Evolutionary conservation across 768 basidiomycete genomes (phyloP).

Genomic region (Boletus edulis): DNA sequence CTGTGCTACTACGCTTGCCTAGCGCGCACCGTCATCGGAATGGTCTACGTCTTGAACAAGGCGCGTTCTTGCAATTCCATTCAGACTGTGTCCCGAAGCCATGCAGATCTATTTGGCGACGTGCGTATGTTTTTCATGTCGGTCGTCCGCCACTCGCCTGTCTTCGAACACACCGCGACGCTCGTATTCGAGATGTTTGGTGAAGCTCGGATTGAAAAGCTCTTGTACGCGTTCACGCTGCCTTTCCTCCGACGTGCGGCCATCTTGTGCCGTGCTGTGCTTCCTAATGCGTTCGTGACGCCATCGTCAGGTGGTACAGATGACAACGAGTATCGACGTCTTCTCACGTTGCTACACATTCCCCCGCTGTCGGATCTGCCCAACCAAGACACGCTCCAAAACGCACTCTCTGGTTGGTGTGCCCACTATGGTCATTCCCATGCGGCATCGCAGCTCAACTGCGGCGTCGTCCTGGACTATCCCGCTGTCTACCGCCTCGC

Average conservation of each 20-base stretch:
- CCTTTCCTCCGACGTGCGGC: conserved; percentile 90
- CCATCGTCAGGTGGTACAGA: conserved; percentile 40
- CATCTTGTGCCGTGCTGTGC: conserved; percentile 76
- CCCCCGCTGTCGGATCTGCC: conserved; percentile 78
- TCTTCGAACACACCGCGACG: conserved; percentile 83
- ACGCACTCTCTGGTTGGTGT: conserved; percentile 87
- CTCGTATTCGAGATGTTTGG: conserved; percentile 78
- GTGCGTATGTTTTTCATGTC: conserved; percentile 90
- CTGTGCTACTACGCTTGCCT: conserved; percentile 90
- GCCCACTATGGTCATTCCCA: conserved; percentile 84
- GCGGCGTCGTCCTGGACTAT: conserved; percentile 78
- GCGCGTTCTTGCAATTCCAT: conserved; percentile 52
- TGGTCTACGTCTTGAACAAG: conserved; percentile 81
- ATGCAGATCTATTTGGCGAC: conserved; percentile 78
- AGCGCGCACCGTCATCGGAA: conserved; percentile 79
- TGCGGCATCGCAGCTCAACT: conserved; percentile 73
- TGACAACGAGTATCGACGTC: conserved; percentile 73
- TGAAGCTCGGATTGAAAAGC: conserved; percentile 79
- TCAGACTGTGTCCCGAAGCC: conserved; percentile 44
- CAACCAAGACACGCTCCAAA: conserved; percentile 83
- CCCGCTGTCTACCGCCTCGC: conserved; percentile 82
- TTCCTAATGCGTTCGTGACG: conserved; percentile 57
- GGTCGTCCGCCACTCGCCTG: conserved; percentile 83
- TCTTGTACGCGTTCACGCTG: conserved; percentile 84
- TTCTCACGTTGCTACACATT: conserved; percentile 73